Base-by-base conservation (phyloP, 2,329 filamentous ascomycete species). In the Clonostachys solani region DNA sequence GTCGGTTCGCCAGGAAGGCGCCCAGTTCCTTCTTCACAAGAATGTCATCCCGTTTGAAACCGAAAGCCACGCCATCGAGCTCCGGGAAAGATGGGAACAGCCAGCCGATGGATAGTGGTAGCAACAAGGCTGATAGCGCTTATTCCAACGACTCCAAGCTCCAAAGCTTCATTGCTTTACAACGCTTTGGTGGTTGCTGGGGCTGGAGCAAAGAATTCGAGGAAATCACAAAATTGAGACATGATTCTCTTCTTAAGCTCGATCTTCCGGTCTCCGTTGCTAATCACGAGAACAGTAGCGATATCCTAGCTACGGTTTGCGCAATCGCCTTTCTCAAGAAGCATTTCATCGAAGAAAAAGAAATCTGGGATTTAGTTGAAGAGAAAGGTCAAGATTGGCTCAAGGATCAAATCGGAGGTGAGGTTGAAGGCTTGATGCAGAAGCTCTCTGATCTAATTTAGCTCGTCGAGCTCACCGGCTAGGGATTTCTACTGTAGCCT, bases 321-420 rank as follows among this genome's bases (percentile, higher is more conserved):
- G 60, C 54, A 1, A 52, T 66, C 3, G 48, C 55, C 3, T 67
- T 53, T 40, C 51, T 87, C 50, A 71, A 79, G 56, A 59, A 45
- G 37, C 72, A 67, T 46, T 54, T 80, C 49, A 53, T 34, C 0
- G 62, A 52, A 0, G 67, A 78, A 44, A 64, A 68, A 57, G 83
- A 81, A 3, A 70, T 72, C 6, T 88, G 83, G 83, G 82, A 84
- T 50, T 68, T 87, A 68, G 63, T 87, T 37, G 79, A 75, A n/a
- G 74, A 77, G 9, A 86, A 86, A 68, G 82, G 78, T 0, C 69
- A 65, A 55, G 56, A 43, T 0, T 86, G 79, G 78, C 46, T 83
- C 34, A 46, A 51, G 37, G 49, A 49, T 3, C 52, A 51, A 5
- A 46, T 56, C 12, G 55, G 52, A 29, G 23, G 23, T 5, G 36